Evolutionary conservation across 805 yeast species (phyloP).

Genomic region (Wickerhamomyces queroliae): DNA sequence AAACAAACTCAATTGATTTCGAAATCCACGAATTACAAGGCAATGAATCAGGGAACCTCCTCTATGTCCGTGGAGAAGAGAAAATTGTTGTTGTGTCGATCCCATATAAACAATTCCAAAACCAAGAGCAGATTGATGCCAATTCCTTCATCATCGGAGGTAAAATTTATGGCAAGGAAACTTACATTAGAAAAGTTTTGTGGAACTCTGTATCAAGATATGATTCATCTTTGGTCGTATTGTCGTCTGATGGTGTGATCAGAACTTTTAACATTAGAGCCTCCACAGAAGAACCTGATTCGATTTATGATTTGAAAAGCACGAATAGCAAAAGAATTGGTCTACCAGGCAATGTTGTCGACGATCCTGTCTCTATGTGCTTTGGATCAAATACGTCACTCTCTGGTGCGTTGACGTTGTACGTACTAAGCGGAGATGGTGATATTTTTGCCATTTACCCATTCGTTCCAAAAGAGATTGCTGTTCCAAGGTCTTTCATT

Average conservation of each 20-base stretch:
- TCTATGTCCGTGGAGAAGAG: constrained; percentile 34
- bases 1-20: constrained; percentile 18
- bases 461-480: constrained; percentile 45
- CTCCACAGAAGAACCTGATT: constrained; percentile 22
- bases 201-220: constrained; percentile 41
- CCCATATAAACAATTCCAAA: not conserved
- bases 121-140: not conserved
- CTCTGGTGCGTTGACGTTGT: constrained; percentile 45
- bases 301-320: constrained; percentile 14
- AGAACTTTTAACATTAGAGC: constrained; percentile 30
- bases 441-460: constrained; percentile 61
- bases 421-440: constrained; percentile 46
- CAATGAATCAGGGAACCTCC: constrained; percentile 34
- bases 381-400: constrained; percentile 16
- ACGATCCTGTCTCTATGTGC: constrained; percentile 18
- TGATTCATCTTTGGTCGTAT: constrained; percentile 37
- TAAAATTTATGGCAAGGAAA: constrained; percentile 17
- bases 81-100: constrained; percentile 21
- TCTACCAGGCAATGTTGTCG: constrained; percentile 13
- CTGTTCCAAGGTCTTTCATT: constrained; percentile 28
- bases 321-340: constrained; percentile 11
- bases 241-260: constrained; percentile 28
- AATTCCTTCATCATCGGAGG: constrained; percentile 25
- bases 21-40: constrained; percentile 28
- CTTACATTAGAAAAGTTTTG: constrained; percentile 28